A percentile compares a stretch with the other conserved stretches of the same genome.
These are phyloP conservation scores for Verticillium albo-atrum DNA, from an alignment of 2,329 filamentous ascomycete genomes.

Conservation along the genomic window DNA sequence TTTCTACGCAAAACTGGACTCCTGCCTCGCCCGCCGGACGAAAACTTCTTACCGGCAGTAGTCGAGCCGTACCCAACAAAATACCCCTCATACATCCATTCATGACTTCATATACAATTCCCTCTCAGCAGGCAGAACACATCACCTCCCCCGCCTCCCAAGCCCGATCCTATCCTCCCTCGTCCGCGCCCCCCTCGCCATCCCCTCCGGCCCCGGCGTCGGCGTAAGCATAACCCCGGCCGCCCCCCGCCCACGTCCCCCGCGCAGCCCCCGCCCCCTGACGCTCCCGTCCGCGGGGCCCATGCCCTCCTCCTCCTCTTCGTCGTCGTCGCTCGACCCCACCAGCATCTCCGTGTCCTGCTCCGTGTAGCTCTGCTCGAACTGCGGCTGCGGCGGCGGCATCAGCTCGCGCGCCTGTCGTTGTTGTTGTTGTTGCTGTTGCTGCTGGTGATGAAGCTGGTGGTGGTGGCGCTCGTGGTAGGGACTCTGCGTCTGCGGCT, in stretches of 20 bases:
- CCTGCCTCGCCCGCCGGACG: no score
- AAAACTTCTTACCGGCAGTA: no score
- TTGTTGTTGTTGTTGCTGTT: constrained; percentile 10
- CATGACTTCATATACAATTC: background rate
- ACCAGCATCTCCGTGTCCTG: constrained; percentile 11
- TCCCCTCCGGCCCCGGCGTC: constrained; percentile 17
- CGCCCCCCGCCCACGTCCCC: constrained; percentile 11
- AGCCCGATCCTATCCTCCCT: constrained; percentile 36
- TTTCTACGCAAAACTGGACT: no score
- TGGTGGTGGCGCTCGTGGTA: constrained; percentile 6
- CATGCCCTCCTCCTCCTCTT: constrained; percentile 6
- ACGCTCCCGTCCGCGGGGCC: background rate
- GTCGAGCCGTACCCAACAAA: no score
- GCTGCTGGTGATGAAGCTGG: constrained; percentile 8
- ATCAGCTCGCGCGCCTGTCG: background rate
- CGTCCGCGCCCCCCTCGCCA: constrained; percentile 12
- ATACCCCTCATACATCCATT: background rate
- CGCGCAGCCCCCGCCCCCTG: constrained; percentile 12
- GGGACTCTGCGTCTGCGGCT: background rate
- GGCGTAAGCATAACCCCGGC: constrained; percentile 13
- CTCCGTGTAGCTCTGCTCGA: constrained; percentile 5
- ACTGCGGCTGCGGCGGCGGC: constrained; percentile 14
- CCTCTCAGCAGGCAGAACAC: no score
- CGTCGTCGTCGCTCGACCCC: constrained; percentile 8
- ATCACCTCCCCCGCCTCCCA: constrained; percentile 12